Evolutionary conservation across 257 asterid genomes (phyloP).

Genomic region (Striga asiatica): DNA sequence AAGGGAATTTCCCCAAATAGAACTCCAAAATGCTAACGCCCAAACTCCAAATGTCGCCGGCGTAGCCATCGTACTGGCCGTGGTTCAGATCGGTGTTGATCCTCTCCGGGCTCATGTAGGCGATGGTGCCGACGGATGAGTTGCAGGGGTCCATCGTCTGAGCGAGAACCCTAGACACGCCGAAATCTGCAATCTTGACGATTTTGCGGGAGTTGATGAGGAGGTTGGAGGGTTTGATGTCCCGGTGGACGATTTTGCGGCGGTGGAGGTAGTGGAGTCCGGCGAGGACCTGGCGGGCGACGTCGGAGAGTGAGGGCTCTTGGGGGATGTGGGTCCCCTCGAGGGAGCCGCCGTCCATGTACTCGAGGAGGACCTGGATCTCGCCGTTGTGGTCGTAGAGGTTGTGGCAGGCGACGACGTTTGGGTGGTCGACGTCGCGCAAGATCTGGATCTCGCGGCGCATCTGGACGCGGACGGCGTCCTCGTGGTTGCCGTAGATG

Average conservation of each 20-base stretch:
- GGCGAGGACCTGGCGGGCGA: conserved; percentile 64
- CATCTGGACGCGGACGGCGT: conserved; percentile 64
- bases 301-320: conserved; percentile 52
- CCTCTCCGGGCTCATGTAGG: conserved; percentile 87
- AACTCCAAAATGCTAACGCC: conserved; percentile 88
- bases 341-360: conserved; percentile 72
- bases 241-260: conserved; percentile 78
- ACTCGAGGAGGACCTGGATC: conserved; percentile 69
- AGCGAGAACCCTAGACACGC: conserved; percentile 58
- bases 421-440: conserved; percentile 69
- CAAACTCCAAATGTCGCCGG: conserved; percentile 88
- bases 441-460: conserved; percentile 90
- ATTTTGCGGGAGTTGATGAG: conserved; percentile 44
- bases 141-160: conserved; percentile 94
- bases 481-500: conserved; percentile 78
- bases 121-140: conserved; percentile 85
- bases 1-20: conserved; percentile 67
- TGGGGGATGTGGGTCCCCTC: conserved; percentile 50
- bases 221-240: conserved; percentile 75
- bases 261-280: conserved; percentile 63
- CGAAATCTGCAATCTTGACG: conserved; percentile 80
- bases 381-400: conserved; percentile 71
- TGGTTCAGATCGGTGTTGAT: conserved; percentile 85
- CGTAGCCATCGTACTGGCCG: conserved; percentile 75
- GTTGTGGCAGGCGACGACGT: conserved; percentile 68